Conservation (phyloP, 257 asterid genomes). For the Ophiorrhiza pumila region DNA sequence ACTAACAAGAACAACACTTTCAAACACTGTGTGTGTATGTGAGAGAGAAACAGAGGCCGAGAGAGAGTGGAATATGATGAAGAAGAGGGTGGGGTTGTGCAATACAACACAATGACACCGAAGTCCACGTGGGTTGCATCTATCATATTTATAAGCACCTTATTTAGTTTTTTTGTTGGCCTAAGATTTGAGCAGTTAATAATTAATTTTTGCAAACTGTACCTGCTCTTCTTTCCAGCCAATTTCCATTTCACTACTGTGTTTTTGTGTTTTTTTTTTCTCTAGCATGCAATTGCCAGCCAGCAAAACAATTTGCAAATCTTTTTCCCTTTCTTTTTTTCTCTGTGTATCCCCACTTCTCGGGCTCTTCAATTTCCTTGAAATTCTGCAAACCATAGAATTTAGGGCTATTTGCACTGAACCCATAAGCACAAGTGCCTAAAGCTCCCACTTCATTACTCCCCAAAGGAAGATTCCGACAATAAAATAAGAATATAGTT, state of each 20-base stretch:
- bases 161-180: conserved; percentile 5
- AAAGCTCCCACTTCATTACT: conserved; percentile 28
- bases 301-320: conserved; percentile 22
- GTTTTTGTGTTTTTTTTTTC: no score
- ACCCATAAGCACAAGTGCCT: conserved; percentile 33
- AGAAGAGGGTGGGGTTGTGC: conserved; percentile 2
- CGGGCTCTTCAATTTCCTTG: conserved; percentile 33
- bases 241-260: conserved; percentile 34
- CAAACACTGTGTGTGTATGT: conserved; percentile 18
- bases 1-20: not conserved
- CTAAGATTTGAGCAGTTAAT: conserved; percentile 17
- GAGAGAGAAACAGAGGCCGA: conserved; percentile 12
- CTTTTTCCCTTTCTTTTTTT: not conserved
- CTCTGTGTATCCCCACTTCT: conserved; percentile 18
- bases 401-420: conserved; percentile 29
- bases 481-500: conserved; percentile 2
- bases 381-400: conserved; percentile 23
- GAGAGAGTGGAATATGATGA: not conserved
- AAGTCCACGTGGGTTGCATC: conserved; percentile 47
- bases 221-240: conserved; percentile 48
- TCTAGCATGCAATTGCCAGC: conserved; percentile 30
- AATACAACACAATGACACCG: not conserved
- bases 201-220: conserved; percentile 6
- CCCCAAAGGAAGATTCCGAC: conserved; percentile 15
- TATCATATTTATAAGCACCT: conserved; percentile 11